Conservation (phyloP, 208 protist genomes). For the Acanthamoeba triangularis region DNA sequence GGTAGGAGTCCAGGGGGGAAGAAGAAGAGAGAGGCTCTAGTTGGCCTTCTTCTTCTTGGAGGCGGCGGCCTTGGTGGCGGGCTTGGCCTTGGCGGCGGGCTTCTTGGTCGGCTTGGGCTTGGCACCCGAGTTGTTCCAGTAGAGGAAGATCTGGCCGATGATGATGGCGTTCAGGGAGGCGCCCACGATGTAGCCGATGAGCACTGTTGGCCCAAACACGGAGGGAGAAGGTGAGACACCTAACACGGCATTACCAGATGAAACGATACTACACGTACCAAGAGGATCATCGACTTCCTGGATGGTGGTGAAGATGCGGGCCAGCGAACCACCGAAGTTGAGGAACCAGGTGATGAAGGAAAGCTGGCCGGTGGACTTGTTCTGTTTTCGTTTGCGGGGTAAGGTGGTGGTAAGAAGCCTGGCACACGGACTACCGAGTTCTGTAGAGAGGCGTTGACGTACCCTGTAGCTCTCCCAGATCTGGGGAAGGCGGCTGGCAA, state of each 20-base stretch:
- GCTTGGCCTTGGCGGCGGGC: neutral
- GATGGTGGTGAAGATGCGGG: constrained; percentile 85
- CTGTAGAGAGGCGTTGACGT: too few species aligned
- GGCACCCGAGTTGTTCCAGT: constrained; percentile 77
- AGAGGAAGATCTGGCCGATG: constrained; percentile 81
- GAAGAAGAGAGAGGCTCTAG: neutral
- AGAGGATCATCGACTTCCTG: constrained; percentile 79
- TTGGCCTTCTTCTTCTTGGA: constrained; percentile 50
- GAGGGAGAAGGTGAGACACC: neutral
- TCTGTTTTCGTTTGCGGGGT: neutral
- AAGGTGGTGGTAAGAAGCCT: neutral
- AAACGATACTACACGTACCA: neutral
- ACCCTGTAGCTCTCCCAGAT: constrained; percentile 77
- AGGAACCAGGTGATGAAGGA: constrained; percentile 85
- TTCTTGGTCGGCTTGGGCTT: constrained; percentile 45
- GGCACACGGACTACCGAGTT: too few species aligned
- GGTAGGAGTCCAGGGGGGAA: too few species aligned
- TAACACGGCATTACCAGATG: neutral
- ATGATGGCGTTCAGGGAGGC: constrained; percentile 81
- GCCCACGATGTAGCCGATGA: constrained; percentile 77
- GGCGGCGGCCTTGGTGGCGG: neutral
- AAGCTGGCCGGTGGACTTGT: constrained; percentile 85
- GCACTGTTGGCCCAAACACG: constrained; percentile 54
- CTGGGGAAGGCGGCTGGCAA: constrained; percentile 83
- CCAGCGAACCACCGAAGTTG: constrained; percentile 82